Conservation (phyloP, 2,329 filamentous ascomycete genomes). For the Alternaria sp. region DNA sequence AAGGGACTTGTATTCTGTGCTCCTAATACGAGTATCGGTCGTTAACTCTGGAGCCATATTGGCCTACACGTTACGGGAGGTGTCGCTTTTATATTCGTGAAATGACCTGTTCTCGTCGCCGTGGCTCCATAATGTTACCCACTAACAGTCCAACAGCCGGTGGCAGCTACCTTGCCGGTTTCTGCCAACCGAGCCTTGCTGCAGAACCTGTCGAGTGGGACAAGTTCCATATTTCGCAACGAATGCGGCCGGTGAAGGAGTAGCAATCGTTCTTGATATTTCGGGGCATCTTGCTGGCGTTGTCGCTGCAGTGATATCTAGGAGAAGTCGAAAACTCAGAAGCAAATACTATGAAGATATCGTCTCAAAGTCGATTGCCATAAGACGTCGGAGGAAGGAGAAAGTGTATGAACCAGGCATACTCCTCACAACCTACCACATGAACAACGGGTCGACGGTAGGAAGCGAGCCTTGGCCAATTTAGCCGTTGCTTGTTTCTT, state of each 20-base stretch:
- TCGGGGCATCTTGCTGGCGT: neutral
- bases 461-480: constrained; percentile 2
- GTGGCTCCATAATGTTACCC: neutral
- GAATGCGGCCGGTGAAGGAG: neutral
- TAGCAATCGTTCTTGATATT: neutral
- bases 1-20: neutral
- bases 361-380: neutral
- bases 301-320: neutral
- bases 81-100: neutral
- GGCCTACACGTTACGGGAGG: neutral
- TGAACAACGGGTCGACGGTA: constrained; percentile 4
- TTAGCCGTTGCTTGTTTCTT: constrained; percentile 6
- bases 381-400: neutral
- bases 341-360: neutral
- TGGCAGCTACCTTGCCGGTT: neutral
- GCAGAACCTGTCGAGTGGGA: neutral
- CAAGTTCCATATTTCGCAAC: neutral
- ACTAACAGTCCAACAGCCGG: neutral
- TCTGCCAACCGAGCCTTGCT: neutral
- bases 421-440: neutral
- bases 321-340: neutral
- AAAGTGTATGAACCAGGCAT: neutral
- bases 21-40: neutral
- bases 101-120: neutral
- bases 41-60: neutral